phyloP scores from a whole-genome alignment of 768 basidiomycete species.

The Dioszegia crocea region DNA sequence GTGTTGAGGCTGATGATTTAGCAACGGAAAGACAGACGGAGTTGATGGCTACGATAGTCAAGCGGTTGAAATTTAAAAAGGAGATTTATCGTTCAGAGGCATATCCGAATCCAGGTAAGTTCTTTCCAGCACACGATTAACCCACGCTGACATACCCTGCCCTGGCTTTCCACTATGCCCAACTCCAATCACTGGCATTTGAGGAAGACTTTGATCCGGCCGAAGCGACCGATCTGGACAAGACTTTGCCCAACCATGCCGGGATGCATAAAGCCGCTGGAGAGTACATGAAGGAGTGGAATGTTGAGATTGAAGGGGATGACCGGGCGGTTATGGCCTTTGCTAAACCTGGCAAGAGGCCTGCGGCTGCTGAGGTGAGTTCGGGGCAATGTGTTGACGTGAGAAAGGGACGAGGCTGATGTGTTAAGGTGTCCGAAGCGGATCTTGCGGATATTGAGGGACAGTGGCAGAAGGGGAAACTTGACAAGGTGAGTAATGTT shows the following conservation, averaged over 20 bases:
- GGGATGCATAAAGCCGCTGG: slow-evolving; percentile 71
- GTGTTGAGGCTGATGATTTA: slow-evolving; percentile 49
- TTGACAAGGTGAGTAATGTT: slow-evolving; percentile 74
- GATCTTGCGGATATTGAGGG: slow-evolving; percentile 71
- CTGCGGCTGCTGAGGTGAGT: slow-evolving; percentile 7
- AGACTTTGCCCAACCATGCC: slow-evolving; percentile 70
- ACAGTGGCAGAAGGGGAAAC: slow-evolving; percentile 59
- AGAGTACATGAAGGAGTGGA: slow-evolving; percentile 66
- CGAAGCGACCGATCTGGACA: slow-evolving; percentile 58
- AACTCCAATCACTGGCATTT: slow-evolving; percentile 88
- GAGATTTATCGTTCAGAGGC: slow-evolving; percentile 69
- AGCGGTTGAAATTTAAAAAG: slow-evolving; percentile 71
- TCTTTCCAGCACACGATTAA: neutral
- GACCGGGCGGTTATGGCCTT: slow-evolving; percentile 58
- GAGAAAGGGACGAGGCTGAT: neutral
- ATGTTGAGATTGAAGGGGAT: slow-evolving; percentile 62
- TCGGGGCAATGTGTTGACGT: neutral
- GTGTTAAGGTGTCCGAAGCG: slow-evolving; percentile 55
- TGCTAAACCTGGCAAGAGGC: slow-evolving; percentile 20
- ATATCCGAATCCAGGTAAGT: slow-evolving; percentile 69
- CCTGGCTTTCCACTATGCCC: slow-evolving; percentile 79
- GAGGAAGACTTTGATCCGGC: slow-evolving; percentile 62
- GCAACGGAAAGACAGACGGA: slow-evolving; percentile 67
- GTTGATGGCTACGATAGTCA: slow-evolving; percentile 67
- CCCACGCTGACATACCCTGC: slow-evolving; percentile 53